These are phyloP conservation scores for Myxozyma melibiosi DNA, from an alignment of 805 yeast species.

Conservation along the genomic window DNA sequence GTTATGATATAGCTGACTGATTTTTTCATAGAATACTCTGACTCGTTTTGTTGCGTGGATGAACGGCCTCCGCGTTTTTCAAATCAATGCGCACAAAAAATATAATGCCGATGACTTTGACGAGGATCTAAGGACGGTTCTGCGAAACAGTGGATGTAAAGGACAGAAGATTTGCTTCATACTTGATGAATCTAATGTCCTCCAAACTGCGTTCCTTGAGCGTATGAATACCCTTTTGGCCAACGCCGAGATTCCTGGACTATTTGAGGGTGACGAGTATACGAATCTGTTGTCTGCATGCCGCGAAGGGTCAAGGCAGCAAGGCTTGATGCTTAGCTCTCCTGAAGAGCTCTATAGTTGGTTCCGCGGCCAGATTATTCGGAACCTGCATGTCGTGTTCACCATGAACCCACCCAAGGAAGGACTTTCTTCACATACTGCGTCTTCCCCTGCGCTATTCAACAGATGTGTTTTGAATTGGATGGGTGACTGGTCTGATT, in stretches of 20 bases:
- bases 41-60: constrained; percentile 89
- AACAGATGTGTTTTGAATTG: constrained; percentile 86
- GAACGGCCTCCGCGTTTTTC: constrained; percentile 67
- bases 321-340: constrained; percentile 65
- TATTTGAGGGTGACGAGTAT: constrained; percentile 76
- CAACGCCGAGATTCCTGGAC: constrained; percentile 88
- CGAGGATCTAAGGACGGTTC: constrained; percentile 55
- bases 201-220: constrained; percentile 79
- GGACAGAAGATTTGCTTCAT: constrained; percentile 71
- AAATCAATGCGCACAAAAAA: constrained; percentile 56
- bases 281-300: constrained; percentile 56
- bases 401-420: constrained; percentile 61
- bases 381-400: constrained; percentile 80
- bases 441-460: constrained; percentile 84
- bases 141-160: constrained; percentile 53
- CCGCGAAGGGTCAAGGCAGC: constrained; percentile 56
- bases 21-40: constrained; percentile 52
- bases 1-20: background rate
- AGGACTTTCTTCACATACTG: constrained; percentile 48
- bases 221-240: constrained; percentile 92
- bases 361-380: constrained; percentile 69
- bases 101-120: constrained; percentile 71
- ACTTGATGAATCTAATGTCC: constrained; percentile 76
- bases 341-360: constrained; percentile 71
- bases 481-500: constrained; percentile 80